phyloP scores from a whole-genome alignment of 768 basidiomycete genomes.

The Chiua virens region DNA sequence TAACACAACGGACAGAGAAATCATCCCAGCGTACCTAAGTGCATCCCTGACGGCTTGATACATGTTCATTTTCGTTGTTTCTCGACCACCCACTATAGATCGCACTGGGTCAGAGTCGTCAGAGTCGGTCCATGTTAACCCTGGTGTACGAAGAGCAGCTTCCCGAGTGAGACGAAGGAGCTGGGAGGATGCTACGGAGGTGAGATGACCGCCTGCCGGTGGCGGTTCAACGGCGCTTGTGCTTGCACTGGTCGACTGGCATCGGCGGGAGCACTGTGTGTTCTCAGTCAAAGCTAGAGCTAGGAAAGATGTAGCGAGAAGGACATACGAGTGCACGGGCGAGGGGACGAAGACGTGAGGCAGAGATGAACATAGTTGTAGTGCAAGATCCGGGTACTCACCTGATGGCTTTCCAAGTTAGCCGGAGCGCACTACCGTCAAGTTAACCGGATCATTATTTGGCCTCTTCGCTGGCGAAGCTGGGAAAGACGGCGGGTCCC shows the following conservation, averaged over 20 bases:
- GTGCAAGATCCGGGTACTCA: conserved; percentile 29
- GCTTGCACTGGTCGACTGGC: conserved; percentile 56
- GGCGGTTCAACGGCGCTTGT: conserved; percentile 56
- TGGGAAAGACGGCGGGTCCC: background rate
- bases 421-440: conserved; percentile 5
- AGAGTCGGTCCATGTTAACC: conserved; percentile 69
- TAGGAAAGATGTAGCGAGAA: background rate
- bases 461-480: background rate
- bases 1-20: background rate
- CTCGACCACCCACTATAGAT: conserved; percentile 65
- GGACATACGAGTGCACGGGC: conserved; percentile 20
- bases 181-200: conserved; percentile 68
- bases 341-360: conserved; percentile 14
- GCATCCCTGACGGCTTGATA: conserved; percentile 94
- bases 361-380: conserved; percentile 24
- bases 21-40: conserved; percentile 55
- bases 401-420: background rate
- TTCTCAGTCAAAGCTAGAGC: background rate
- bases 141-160: conserved; percentile 67
- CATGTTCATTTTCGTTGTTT: conserved; percentile 93
- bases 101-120: conserved; percentile 41
- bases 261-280: conserved; percentile 32
- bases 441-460: background rate
- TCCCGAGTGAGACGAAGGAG: conserved; percentile 68
- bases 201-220: conserved; percentile 77